Evolutionary conservation across 306 rosid genomes (phyloP).

Genomic region (Chamaecrista fasciculata): DNA sequence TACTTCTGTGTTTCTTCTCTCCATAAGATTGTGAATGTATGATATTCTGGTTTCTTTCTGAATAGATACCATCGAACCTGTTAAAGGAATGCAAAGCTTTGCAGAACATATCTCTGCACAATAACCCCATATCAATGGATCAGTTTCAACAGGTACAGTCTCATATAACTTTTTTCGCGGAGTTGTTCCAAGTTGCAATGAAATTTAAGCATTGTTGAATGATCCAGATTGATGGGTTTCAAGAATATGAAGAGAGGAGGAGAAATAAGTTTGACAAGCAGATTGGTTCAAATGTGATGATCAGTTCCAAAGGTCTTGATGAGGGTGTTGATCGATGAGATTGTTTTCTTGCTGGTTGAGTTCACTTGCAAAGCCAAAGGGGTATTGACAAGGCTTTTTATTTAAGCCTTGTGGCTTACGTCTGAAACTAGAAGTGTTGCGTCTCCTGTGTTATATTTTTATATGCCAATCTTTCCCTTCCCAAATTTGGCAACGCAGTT

Average conservation of each 20-base stretch:
- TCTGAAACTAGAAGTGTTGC: slow-evolving; percentile 19
- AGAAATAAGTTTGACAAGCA: slow-evolving; percentile 95
- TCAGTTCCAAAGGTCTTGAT: slow-evolving; percentile 87
- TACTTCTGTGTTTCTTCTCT: not conserved
- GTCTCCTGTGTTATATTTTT: slow-evolving; percentile 23
- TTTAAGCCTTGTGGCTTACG: not conserved
- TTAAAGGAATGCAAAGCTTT: slow-evolving; percentile 88
- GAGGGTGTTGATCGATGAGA: slow-evolving; percentile 87
- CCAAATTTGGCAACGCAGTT: slow-evolving; percentile 27
- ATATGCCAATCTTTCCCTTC: not conserved
- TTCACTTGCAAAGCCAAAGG: slow-evolving; percentile 10
- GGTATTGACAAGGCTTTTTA: not conserved
- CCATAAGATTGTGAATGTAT: slow-evolving; percentile 12
- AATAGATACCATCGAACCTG: slow-evolving; percentile 67
- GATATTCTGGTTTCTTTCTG: slow-evolving; percentile 21
- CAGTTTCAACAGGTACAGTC: slow-evolving; percentile 79
- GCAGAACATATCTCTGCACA: slow-evolving; percentile 86
- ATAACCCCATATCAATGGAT: slow-evolving; percentile 90
- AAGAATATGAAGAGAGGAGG: slow-evolving; percentile 89
- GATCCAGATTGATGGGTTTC: slow-evolving; percentile 83
- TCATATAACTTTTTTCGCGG: not conserved
- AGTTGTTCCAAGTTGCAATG: slow-evolving; percentile 20
- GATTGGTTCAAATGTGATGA: slow-evolving; percentile 86
- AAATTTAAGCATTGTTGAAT: slow-evolving; percentile 17
- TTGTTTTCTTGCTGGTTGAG: not conserved